Evolutionary conservation across 2,329 filamentous ascomycete species (phyloP).

Genomic region (Pseudocercospora vitis): DNA sequence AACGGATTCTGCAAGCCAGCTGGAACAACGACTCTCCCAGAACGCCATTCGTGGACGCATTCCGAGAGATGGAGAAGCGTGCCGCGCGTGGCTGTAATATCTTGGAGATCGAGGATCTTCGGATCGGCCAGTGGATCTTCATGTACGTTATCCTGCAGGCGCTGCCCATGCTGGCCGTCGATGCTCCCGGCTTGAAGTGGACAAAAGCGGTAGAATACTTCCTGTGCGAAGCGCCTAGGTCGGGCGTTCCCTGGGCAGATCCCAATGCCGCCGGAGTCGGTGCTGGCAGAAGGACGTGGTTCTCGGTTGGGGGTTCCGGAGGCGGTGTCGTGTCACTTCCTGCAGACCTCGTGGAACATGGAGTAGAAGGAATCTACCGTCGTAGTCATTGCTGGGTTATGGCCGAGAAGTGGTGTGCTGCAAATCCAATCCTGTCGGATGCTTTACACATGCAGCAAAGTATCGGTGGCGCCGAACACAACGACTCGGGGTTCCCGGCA

Average conservation of each 20-base stretch:
- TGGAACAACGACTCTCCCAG: constrained; percentile 72
- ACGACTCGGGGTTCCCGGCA: constrained; percentile 24
- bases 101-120: constrained; percentile 68
- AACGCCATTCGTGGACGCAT: constrained; percentile 66
- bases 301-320: constrained; percentile 66
- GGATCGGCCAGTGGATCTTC: constrained; percentile 79
- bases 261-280: constrained; percentile 53
- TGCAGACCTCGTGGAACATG: constrained; percentile 63
- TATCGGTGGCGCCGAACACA: constrained; percentile 8
- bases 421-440: constrained; percentile 37
- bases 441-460: constrained; percentile 31
- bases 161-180: constrained; percentile 73
- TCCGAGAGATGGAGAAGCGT: constrained; percentile 69
- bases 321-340: constrained; percentile 62
- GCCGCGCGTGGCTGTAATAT: constrained; percentile 64
- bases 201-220: constrained; percentile 79
- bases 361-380: constrained; percentile 66
- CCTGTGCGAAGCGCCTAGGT: constrained; percentile 72
- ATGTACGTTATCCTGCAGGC: constrained; percentile 76
- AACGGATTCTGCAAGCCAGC: constrained; percentile 72
- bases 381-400: constrained; percentile 69
- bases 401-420: constrained; percentile 61
- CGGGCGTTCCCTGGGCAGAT: constrained; percentile 68
- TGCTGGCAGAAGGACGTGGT: constrained; percentile 61
- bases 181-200: constrained; percentile 68